These are phyloP conservation scores for Hypoxylon trugodes DNA, from an alignment of 495 filamentous ascomycete species.

Conservation along the genomic window DNA sequence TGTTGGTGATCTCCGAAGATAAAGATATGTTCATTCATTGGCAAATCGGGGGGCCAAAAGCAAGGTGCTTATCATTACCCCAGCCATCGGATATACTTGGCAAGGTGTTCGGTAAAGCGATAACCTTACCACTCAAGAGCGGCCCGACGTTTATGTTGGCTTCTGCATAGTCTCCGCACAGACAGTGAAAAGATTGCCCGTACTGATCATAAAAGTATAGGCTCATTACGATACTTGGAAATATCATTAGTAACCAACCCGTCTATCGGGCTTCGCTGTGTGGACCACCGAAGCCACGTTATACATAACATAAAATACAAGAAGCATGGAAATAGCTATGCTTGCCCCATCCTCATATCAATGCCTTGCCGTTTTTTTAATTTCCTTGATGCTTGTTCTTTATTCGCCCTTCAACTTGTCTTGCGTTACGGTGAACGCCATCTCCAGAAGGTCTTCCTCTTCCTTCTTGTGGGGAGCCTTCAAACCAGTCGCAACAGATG, in stretches of 20 bases:
- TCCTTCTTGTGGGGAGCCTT: constrained; percentile 92
- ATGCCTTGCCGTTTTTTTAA: constrained; percentile 22
- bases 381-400: constrained; percentile 18
- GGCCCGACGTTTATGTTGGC: constrained; percentile 12
- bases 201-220: constrained; percentile 5
- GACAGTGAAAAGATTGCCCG: neutral
- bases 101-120: constrained; percentile 8
- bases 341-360: constrained; percentile 18
- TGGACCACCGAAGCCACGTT: constrained; percentile 37
- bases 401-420: constrained; percentile 78
- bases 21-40: constrained; percentile 28
- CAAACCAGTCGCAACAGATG: constrained; percentile 89
- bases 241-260: constrained; percentile 31
- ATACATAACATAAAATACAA: constrained; percentile 48
- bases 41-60: constrained; percentile 10
- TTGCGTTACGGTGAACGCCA: constrained; percentile 69
- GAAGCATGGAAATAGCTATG: constrained; percentile 27
- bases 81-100: constrained; percentile 22
- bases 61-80: constrained; percentile 36
- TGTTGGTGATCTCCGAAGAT: constrained; percentile 18
- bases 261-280: constrained; percentile 40
- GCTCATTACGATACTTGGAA: constrained; percentile 32
- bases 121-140: neutral
- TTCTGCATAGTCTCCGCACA: constrained; percentile 13
- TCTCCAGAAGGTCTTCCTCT: constrained; percentile 87